Evolutionary conservation across 148 eudicot species (phyloP).

Genomic region (Amaranthus palmeri): DNA sequence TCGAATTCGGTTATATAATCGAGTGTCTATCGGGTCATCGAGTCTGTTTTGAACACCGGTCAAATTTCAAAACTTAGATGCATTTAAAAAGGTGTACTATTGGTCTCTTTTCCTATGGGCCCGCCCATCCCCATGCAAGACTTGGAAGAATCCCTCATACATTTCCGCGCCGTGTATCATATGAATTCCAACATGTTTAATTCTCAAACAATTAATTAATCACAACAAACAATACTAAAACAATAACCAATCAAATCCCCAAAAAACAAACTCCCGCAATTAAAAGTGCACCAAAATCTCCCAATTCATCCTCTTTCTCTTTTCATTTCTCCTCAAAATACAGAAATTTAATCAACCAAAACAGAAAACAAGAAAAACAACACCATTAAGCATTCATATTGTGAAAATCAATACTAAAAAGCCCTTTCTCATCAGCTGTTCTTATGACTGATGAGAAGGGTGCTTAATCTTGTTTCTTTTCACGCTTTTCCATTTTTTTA

Average conservation of each 20-base stretch:
- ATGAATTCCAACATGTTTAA: no score
- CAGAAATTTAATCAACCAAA: not conserved
- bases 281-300: not conserved
- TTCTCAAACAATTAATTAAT: no score
- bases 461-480: not conserved
- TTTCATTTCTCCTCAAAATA: not conserved
- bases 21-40: no score
- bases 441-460: not conserved
- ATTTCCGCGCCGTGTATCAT: no score
- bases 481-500: not conserved
- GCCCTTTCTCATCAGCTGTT: slow-evolving; percentile 8
- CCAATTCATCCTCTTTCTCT: not conserved
- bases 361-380: not conserved
- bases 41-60: no score
- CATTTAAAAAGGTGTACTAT: no score
- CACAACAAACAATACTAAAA: no score
- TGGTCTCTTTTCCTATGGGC: no score
- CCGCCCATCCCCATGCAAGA: no score
- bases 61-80: no score
- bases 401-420: not conserved
- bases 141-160: no score
- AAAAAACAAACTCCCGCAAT: not conserved
- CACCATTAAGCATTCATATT: not conserved
- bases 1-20: no score
- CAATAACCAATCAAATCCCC: not conserved